Evolutionary conservation across 768 basidiomycete species (phyloP).

Genomic region (Rhodosporidiobolus odoratus): DNA sequence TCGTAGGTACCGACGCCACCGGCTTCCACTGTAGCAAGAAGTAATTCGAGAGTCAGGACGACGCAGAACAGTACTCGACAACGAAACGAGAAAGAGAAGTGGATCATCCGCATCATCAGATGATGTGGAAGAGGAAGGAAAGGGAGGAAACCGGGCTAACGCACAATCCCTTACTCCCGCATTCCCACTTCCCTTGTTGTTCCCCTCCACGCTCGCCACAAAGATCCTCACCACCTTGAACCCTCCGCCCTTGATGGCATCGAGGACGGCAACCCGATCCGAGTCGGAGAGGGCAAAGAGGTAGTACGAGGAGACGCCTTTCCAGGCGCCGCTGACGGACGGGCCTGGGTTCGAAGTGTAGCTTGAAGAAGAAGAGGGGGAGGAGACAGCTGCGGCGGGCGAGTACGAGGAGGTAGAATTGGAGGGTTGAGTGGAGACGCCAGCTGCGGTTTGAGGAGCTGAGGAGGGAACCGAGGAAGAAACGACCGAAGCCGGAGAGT

Average conservation of each 20-base stretch:
- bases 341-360: background rate
- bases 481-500: too few relatives aligned
- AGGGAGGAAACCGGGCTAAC: background rate
- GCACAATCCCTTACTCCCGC: slow-evolving; percentile 26
- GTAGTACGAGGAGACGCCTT: slow-evolving; percentile 43
- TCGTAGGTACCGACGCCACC: slow-evolving; percentile 41
- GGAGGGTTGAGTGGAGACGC: too few relatives aligned
- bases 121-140: background rate
- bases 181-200: slow-evolving; percentile 41
- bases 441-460: too few relatives aligned
- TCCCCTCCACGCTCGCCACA: slow-evolving; percentile 25
- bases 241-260: slow-evolving; percentile 41
- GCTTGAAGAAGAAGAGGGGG: background rate
- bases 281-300: slow-evolving; percentile 32
- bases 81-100: background rate
- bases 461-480: too few relatives aligned
- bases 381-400: background rate
- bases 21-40: slow-evolving; percentile 39
- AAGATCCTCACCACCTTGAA: slow-evolving; percentile 42
- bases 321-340: slow-evolving; percentile 12
- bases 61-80: too few relatives aligned
- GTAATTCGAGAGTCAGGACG: too few relatives aligned
- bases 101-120: background rate
- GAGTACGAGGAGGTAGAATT: background rate
- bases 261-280: slow-evolving; percentile 38